Percentiles rank a stretch among this genome's conserved stretches.
phyloP scores from a whole-genome alignment of 2,329 filamentous ascomycete genomes.

The Xylaria sp. region DNA sequence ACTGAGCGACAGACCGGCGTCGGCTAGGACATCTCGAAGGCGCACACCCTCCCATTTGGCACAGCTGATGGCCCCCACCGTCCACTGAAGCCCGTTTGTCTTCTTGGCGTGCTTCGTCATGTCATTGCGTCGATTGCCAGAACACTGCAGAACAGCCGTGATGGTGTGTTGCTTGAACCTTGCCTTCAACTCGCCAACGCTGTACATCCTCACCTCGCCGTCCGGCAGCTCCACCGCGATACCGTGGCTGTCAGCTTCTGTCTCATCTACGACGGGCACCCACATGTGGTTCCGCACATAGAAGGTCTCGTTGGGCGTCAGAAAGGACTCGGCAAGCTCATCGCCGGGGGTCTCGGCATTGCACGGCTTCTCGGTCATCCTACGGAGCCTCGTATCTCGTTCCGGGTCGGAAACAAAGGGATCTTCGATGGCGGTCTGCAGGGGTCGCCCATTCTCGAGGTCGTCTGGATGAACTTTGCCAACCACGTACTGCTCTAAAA shows the following conservation, averaged over 20 bases:
- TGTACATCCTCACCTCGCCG: slow-evolving; percentile 55
- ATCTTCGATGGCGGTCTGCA: slow-evolving; percentile 67
- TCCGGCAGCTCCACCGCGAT: slow-evolving; percentile 57
- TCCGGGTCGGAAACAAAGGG: slow-evolving; percentile 60
- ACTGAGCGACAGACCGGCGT: slow-evolving; percentile 51
- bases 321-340: slow-evolving; percentile 55
- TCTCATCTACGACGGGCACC: slow-evolving; percentile 54
- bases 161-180: slow-evolving; percentile 57
- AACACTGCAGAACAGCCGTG: slow-evolving; percentile 60
- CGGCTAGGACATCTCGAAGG: slow-evolving; percentile 57
- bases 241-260: slow-evolving; percentile 51
- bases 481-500: slow-evolving; percentile 72
- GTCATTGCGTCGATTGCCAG: slow-evolving; percentile 59
- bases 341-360: slow-evolving; percentile 61
- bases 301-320: slow-evolving; percentile 58
- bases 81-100: slow-evolving; percentile 61
- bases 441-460: slow-evolving; percentile 66
- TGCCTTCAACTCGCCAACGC: slow-evolving; percentile 56
- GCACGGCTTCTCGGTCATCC: slow-evolving; percentile 58
- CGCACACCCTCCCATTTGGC: slow-evolving; percentile 60
- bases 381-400: slow-evolving; percentile 55
- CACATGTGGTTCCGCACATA: slow-evolving; percentile 62
- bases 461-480: slow-evolving; percentile 70
- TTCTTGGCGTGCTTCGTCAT: slow-evolving; percentile 57
- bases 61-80: slow-evolving; percentile 58